Base-by-base conservation (phyloP, 768 basidiomycete species). In the Porpolomopsis calyptriformis region DNA sequence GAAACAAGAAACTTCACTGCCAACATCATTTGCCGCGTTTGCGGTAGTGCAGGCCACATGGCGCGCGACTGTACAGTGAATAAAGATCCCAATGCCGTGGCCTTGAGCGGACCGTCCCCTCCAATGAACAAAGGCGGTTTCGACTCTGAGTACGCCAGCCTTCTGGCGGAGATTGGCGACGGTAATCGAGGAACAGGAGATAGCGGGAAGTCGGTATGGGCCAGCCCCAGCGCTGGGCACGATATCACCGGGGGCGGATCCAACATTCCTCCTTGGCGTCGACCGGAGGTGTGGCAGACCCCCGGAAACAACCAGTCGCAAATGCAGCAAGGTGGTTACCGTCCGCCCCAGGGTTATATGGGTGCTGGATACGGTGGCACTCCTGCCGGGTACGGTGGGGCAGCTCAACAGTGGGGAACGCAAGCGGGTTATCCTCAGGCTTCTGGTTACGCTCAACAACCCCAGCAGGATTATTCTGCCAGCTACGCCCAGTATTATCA, bases 131-230 rank as follows among this genome's bases (percentile, higher is more conserved):
- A 80, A 53, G 78, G 81, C 56, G 85, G 84, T 20, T 98, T 98
- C 66, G 96, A 99, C 64, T 94, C 92, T 10, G 96, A 99, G 69
- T 98, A 97, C 57, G 91, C 91, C 33, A 91, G 78, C 56, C 68
- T 99, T 52, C 94, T 99, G 94, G 92, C 89, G 41, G 96, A 99
- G 69, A 77, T 99, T 29, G 96, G 96, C 44, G 96, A 99, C 68
- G 76, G 76, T 26, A 76, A 69, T 40, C 72, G 69, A 49, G 74
- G 69, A 24, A 63, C 69, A 29, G 71, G 68, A 43, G 84, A 81
- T 57, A 62, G 69, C 35, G 65, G 64, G 50, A 77, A 73, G 56
- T 68, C 72, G 25, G 60, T 72, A 12, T 78, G 75, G 77, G 68
- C 71, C 40, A 69, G 65, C 44, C 69, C 72, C 4, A 64, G 59